phyloP scores from a whole-genome alignment of 1,139 yeast genomes.

The Geotrichum citri-aurantii region DNA sequence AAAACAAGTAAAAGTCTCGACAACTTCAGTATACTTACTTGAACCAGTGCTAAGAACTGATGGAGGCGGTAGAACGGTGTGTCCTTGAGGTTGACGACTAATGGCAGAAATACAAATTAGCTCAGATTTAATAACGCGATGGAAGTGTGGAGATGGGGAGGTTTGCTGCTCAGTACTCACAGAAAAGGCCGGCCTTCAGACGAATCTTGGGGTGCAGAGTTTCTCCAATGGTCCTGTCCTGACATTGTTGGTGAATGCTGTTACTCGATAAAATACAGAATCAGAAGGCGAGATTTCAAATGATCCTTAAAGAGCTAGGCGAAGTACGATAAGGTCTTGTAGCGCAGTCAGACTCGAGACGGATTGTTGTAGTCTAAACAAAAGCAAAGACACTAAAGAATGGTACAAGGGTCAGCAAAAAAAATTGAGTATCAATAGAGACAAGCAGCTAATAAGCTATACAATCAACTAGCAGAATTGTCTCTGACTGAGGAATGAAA shows the following conservation, averaged over 20 bases:
- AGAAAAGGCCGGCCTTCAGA: constrained; percentile 20
- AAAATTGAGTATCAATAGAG: background rate
- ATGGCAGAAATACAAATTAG: background rate
- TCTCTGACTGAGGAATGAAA: background rate
- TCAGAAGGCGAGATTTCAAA: background rate
- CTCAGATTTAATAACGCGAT: background rate
- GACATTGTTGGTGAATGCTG: constrained; percentile 2
- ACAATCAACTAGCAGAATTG: background rate
- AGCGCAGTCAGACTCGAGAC: background rate
- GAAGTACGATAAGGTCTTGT: background rate
- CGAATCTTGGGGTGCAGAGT: constrained; percentile 5
- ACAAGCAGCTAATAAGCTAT: background rate
- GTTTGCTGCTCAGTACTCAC: constrained; percentile 19
- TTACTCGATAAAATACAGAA: background rate
- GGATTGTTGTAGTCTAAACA: background rate
- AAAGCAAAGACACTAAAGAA: background rate
- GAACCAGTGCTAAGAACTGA: constrained; percentile 23
- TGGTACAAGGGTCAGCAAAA: background rate
- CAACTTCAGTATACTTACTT: constrained; percentile 18
- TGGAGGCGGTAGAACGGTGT: constrained; percentile 33
- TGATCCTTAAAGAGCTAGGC: background rate
- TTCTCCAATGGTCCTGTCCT: constrained; percentile 17
- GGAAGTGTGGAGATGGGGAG: background rate
- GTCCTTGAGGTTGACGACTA: constrained; percentile 26
- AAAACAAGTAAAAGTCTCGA: background rate